Percentiles rank a stretch among this genome's conserved stretches.
phyloP scores from a whole-genome alignment of 306 rosid genomes.

The Nissolia schottii region DNA sequence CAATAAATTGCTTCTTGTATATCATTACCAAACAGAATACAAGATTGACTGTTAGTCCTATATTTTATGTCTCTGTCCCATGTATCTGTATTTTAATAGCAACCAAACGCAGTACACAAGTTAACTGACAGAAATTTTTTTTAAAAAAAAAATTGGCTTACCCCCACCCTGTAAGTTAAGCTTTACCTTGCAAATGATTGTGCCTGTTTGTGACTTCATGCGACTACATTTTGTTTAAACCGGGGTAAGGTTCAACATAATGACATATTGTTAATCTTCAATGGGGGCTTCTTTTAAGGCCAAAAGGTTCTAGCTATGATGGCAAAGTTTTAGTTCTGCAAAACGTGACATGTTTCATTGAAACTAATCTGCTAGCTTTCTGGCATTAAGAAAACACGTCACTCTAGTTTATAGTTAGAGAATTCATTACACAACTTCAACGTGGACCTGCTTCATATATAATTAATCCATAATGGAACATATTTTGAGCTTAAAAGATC shows the following conservation, averaged over 20 bases:
- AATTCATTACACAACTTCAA: neutral
- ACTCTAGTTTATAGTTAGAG: neutral
- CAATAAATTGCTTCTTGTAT: too few relatives aligned
- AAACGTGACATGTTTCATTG: neutral
- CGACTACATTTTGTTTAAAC: neutral
- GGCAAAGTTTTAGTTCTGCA: neutral
- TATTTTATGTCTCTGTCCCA: too few relatives aligned
- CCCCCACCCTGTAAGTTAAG: neutral
- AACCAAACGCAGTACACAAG: neutral
- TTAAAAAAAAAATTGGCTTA: too few relatives aligned
- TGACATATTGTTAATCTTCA: neutral
- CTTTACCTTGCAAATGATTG: neutral
- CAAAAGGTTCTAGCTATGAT: neutral
- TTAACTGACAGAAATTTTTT: neutral
- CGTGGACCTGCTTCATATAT: neutral
- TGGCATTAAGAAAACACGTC: neutral
- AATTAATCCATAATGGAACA: neutral
- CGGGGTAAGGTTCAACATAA: neutral
- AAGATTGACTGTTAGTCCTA: too few relatives aligned
- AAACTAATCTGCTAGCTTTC: neutral
- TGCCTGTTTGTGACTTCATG: neutral
- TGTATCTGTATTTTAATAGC: too few relatives aligned
- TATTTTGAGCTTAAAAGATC: neutral
- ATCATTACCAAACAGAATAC: too few relatives aligned
- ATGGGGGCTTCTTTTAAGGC: neutral